Percentiles rank a stretch among this genome's conserved stretches.
These are phyloP conservation scores for Penicillium cataractarum DNA, from an alignment of 495 filamentous ascomycete species.

Conservation along the genomic window DNA sequence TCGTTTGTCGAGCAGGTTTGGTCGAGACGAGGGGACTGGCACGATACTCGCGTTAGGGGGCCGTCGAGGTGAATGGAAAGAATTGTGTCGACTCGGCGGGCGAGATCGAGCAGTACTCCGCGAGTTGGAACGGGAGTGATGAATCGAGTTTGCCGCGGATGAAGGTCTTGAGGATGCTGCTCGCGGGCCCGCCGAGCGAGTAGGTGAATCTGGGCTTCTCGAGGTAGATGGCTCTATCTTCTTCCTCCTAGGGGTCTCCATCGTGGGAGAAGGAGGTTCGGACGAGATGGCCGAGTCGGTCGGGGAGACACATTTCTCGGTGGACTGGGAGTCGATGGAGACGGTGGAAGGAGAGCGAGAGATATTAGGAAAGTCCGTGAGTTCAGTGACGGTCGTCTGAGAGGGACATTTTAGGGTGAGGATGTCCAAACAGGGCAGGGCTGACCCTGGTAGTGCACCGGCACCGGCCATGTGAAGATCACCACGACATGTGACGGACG, in stretches of 20 bases:
- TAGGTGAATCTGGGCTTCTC: constrained; percentile 18
- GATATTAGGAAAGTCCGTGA: constrained; percentile 14
- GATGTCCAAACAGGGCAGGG: constrained; percentile 15
- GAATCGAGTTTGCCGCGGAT: constrained; percentile 29
- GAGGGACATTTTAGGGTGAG: constrained; percentile 15
- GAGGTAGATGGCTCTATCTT: constrained; percentile 17
- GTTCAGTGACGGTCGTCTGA: constrained; percentile 16
- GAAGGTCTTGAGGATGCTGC: constrained; percentile 31
- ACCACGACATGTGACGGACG: constrained; percentile 38
- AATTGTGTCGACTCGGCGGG: constrained; percentile 36
- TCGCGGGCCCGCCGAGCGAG: constrained; percentile 20
- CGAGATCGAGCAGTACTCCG: constrained; percentile 37
- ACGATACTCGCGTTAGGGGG: constrained; percentile 35
- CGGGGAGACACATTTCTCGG: constrained; percentile 4
- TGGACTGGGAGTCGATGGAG: background rate
- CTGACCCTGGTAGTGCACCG: constrained; percentile 5
- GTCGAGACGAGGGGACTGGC: constrained; percentile 26
- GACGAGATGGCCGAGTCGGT: background rate
- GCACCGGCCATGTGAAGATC: constrained; percentile 24
- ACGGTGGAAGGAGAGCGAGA: background rate
- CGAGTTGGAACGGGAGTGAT: constrained; percentile 37
- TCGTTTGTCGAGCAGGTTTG: constrained; percentile 30
- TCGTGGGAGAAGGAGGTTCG: constrained; percentile 18
- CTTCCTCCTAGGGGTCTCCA: constrained; percentile 26
- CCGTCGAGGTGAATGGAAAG: constrained; percentile 38